These are phyloP conservation scores for Candolleomyces eurysporus DNA, from an alignment of 768 basidiomycete genomes.

Conservation along the genomic window DNA sequence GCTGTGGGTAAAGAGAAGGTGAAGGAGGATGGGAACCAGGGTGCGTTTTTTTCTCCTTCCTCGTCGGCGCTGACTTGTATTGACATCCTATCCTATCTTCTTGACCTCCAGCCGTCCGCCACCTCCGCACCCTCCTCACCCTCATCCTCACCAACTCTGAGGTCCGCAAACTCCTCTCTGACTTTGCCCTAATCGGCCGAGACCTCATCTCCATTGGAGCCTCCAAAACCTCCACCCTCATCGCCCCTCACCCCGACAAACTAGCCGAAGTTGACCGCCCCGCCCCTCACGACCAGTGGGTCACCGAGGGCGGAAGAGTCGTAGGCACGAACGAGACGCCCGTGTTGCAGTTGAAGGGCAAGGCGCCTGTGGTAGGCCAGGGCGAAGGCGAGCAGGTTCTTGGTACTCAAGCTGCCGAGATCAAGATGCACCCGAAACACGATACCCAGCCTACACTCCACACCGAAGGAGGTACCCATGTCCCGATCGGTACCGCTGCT, in stretches of 20 bases:
- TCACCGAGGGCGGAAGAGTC: constrained; percentile 40
- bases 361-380: constrained; percentile 30
- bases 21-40: constrained; percentile 59
- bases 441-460: constrained; percentile 25
- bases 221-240: constrained; percentile 61
- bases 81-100: neutral
- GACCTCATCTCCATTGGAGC: constrained; percentile 80
- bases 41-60: constrained; percentile 29
- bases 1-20: constrained; percentile 54
- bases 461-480: constrained; percentile 31
- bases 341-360: constrained; percentile 23
- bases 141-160: constrained; percentile 93
- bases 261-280: constrained; percentile 68
- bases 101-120: constrained; percentile 59
- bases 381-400: neutral
- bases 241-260: constrained; percentile 64
- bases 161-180: constrained; percentile 83
- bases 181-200: constrained; percentile 75
- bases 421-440: constrained; percentile 49
- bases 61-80: neutral
- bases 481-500: constrained; percentile 20
- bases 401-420: no score
- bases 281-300: constrained; percentile 66
- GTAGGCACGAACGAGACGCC: constrained; percentile 32
- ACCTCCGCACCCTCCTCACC: constrained; percentile 83